These are phyloP conservation scores for Chimonanthus salicifolius DNA, from an alignment of 164 flowering plant genomes.

Conservation along the genomic window DNA sequence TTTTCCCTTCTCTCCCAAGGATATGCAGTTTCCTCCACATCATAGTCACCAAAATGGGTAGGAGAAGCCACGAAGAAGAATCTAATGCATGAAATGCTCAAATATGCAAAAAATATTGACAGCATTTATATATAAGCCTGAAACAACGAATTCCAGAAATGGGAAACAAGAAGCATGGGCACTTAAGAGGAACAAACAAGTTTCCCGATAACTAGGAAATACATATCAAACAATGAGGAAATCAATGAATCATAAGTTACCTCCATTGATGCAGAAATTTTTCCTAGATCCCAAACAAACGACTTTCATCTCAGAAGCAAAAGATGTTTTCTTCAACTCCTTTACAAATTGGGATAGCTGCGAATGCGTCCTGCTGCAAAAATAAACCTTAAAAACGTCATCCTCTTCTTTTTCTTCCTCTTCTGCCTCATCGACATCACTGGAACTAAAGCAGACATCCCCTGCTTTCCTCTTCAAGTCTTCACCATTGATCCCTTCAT, in stretches of 20 bases:
- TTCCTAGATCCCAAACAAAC: conserved; percentile 85
- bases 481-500: conserved; percentile 33
- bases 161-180: too few species aligned
- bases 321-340: conserved; percentile 76
- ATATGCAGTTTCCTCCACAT: too few species aligned
- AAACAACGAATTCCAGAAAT: too few species aligned
- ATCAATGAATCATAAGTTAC: conserved; percentile 22
- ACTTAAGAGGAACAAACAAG: too few species aligned
- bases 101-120: too few species aligned
- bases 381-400: conserved; percentile 59
- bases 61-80: too few species aligned
- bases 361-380: conserved; percentile 94
- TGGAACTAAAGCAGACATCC: conserved; percentile 33
- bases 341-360: conserved; percentile 92
- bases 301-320: conserved; percentile 52
- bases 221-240: not conserved
- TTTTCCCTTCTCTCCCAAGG: too few species aligned
- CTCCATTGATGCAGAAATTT: conserved; percentile 85
- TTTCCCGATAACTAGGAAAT: not conserved
- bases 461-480: conserved; percentile 48
- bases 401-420: conserved; percentile 29
- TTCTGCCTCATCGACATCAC: conserved; percentile 59
- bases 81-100: too few species aligned
- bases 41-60: too few species aligned
- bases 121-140: too few species aligned